Evolutionary conservation across 177 flowering plant genomes (phyloP), one percentile per base, ranked within the genome.

Genomic region (Telopea speciosissima): DNA sequence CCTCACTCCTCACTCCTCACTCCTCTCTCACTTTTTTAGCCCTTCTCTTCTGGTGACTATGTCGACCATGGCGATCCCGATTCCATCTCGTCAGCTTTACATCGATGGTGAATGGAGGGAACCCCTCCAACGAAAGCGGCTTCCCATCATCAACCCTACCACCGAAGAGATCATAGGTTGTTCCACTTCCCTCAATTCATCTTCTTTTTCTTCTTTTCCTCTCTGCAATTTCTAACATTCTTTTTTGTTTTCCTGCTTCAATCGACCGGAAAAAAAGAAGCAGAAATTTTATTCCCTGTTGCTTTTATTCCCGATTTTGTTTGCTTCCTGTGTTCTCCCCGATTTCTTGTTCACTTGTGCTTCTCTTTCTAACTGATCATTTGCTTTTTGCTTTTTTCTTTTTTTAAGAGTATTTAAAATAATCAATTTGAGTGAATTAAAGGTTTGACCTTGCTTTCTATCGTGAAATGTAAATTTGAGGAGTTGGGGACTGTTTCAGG

Each of bases 31-130:
- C n/a, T n/a, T n/a, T n/a, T n/a, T n/a, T 49, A 49, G 17, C 3
- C 3, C 3, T 6, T 12, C 49, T 13, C 54, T 49, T 12, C 7
- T 19, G 4, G 54, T 49, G 19, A 49, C 54, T 36, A 3, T 9
- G 63, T 4, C 28, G 24, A 49, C 28, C 8, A 87, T 88, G 88
- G 85, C 85, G 67, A 74, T 81, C 65, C 62, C 74, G 8, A 76
- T 91, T 0, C 97, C 97, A 0, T 42, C 74, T 64, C 89, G 97
- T 42, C 90, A 85, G 79, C 87, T 95, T 2, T 95, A 88, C 91
- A 92, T 95, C 86, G 83, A 86, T 73, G 99, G 99, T 17, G 80
- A 86, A 67, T 95, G 97, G 97, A 84, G 77, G 63, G 90, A 87
- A 69, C 97, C 99, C 1, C 63, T 84, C 66, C 80, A 68, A 67